Evolutionary conservation across 2,329 filamentous ascomycete species (phyloP).

Genomic region (Aspergillus unguis): DNA sequence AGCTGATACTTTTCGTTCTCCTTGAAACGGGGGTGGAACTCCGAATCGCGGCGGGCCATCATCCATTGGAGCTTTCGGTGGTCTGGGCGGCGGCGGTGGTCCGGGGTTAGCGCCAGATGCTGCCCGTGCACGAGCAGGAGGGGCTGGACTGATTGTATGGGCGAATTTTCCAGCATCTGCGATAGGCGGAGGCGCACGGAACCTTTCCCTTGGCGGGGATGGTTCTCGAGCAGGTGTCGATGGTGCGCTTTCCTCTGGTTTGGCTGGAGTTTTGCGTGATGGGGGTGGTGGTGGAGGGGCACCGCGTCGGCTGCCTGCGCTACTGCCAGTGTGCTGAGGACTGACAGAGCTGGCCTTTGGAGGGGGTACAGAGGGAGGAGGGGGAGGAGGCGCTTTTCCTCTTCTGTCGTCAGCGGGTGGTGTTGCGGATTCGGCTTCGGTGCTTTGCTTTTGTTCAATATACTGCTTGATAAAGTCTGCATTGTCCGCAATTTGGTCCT

Average conservation of each 20-base stretch:
- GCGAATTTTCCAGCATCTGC: conserved; percentile 87
- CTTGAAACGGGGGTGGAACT: conserved; percentile 76
- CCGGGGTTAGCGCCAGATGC: conserved; percentile 52
- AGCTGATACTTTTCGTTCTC: conserved; percentile 58
- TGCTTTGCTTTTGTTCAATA: conserved; percentile 61
- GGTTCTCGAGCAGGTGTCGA: conserved; percentile 57
- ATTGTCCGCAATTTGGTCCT: conserved; percentile 65
- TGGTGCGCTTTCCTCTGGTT: conserved; percentile 53
- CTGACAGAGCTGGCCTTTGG: conserved; percentile 49
- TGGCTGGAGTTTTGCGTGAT: conserved; percentile 44
- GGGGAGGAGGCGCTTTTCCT: conserved; percentile 59
- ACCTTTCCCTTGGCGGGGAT: conserved; percentile 67
- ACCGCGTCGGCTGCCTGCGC: conserved; percentile 51
- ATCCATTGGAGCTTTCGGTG: conserved; percentile 68
- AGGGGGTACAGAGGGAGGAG: conserved; percentile 53
- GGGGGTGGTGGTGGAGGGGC: conserved; percentile 60
- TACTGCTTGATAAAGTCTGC: conserved; percentile 67
- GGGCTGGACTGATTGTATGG: conserved; percentile 48
- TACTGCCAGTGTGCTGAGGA: conserved; percentile 60
- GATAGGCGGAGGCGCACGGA: conserved; percentile 81
- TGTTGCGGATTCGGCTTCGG: conserved; percentile 42
- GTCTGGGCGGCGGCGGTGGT: conserved; percentile 65
- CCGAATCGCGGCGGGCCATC: conserved; percentile 64
- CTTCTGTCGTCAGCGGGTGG: conserved; percentile 46
- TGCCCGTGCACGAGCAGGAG: conserved; percentile 49